phyloP scores from a whole-genome alignment of 441 rosid species.

The Syzygium syzygioides region DNA sequence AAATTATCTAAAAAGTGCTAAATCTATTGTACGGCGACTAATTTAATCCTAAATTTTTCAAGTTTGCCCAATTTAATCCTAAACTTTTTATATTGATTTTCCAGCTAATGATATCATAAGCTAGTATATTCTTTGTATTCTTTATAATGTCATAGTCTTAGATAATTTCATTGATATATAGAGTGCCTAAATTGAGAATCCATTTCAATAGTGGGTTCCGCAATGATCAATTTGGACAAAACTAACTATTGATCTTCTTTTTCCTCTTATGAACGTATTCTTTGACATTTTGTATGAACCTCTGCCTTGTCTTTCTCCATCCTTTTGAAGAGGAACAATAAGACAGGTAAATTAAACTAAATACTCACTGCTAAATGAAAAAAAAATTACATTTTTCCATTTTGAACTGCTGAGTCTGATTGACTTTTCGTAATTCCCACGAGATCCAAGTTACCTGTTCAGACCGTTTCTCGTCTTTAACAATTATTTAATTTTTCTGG shows the following conservation, averaged over 20 bases:
- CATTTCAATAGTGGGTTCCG: background rate
- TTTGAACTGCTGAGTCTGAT: no score
- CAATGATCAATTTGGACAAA: background rate
- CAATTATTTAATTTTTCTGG: background rate
- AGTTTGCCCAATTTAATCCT: no score
- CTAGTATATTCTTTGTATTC: background rate
- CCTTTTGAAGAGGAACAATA: background rate
- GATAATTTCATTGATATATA: background rate
- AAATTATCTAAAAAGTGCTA: no score
- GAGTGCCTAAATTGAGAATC: background rate
- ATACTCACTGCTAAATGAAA: background rate
- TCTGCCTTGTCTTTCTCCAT: background rate
- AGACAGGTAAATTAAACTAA: background rate
- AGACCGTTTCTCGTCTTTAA: background rate
- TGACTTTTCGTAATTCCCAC: background rate
- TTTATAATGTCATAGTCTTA: background rate
- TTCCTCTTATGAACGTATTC: background rate
- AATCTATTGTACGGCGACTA: accelerated
- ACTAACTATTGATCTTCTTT: background rate
- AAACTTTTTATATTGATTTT: no score
- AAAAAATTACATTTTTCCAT: no score
- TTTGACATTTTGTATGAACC: background rate
- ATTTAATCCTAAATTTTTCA: no score
- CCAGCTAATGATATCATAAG: no score
- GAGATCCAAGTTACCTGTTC: background rate